A percentile compares a stretch with the other conserved stretches of the same genome.
These are phyloP conservation scores for Mortierella sp. DNA, from an alignment of 371 early-diverging fungal genomes.

Conservation along the genomic window DNA sequence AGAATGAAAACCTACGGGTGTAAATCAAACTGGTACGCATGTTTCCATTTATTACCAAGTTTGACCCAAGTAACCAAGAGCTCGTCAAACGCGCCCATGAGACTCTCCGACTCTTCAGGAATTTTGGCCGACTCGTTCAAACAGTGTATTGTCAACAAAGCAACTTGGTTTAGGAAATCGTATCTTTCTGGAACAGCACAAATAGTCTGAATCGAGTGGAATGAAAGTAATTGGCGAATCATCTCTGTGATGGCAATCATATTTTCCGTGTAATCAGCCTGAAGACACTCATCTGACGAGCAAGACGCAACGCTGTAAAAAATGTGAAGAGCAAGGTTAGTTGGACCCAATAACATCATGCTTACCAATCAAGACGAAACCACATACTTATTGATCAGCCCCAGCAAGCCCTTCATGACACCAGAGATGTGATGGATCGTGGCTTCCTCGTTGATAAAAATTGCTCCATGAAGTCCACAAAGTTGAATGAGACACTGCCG, in stretches of 20 bases:
- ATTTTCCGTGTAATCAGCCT: slow-evolving; percentile 51
- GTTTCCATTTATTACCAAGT: slow-evolving; percentile 58
- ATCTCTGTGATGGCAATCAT: slow-evolving; percentile 56
- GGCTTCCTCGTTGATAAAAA: slow-evolving; percentile 65
- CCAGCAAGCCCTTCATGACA: slow-evolving; percentile 68
- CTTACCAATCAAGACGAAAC: slow-evolving; percentile 55
- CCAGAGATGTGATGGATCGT: slow-evolving; percentile 62
- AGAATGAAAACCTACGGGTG: background rate
- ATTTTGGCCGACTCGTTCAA: slow-evolving; percentile 67
- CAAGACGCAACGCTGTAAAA: slow-evolving; percentile 39
- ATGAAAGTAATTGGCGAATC: slow-evolving; percentile 53
- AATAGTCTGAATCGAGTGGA: slow-evolving; percentile 57
- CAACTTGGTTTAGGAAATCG: slow-evolving; percentile 72
- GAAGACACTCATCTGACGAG: slow-evolving; percentile 51
- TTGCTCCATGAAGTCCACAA: slow-evolving; percentile 76
- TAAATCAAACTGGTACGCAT: background rate
- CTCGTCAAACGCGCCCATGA: slow-evolving; percentile 78
- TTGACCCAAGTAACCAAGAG: slow-evolving; percentile 79
- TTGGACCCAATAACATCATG: slow-evolving; percentile 46
- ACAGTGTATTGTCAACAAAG: slow-evolving; percentile 71
- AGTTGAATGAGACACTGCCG: slow-evolving; percentile 78
- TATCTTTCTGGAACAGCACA: slow-evolving; percentile 70
- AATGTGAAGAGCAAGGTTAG: slow-evolving; percentile 26
- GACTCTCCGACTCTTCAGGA: slow-evolving; percentile 64
- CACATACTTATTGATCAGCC: slow-evolving; percentile 69